Percentiles rank a stretch among this genome's conserved stretches.
phyloP scores from a whole-genome alignment of 2,329 filamentous ascomycete species.

The Cryphonectria naterciae region DNA sequence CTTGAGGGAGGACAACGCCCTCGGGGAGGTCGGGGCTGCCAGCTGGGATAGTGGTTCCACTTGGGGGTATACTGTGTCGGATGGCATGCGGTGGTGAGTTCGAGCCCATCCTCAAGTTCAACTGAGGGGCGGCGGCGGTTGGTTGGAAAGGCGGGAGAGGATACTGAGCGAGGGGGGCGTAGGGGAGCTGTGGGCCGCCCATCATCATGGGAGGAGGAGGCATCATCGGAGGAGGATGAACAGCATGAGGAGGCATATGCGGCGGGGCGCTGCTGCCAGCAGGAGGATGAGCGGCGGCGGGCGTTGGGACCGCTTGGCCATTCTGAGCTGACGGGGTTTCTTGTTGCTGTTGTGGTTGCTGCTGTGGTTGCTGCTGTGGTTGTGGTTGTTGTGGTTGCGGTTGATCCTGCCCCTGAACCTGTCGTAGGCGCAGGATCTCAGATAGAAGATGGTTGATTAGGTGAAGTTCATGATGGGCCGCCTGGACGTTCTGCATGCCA shows the following conservation, averaged over 20 bases:
- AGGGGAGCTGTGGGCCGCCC: neutral
- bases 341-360: constrained; percentile 26
- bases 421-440: constrained; percentile 70
- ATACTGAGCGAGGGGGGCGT: constrained; percentile 14
- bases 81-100: constrained; percentile 49
- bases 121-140: constrained; percentile 19
- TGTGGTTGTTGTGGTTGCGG: constrained; percentile 29
- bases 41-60: constrained; percentile 57
- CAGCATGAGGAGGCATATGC: constrained; percentile 26
- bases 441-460: constrained; percentile 68
- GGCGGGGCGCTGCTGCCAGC: constrained; percentile 13
- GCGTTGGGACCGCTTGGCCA: constrained; percentile 18
- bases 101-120: constrained; percentile 43
- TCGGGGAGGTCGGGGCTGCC: constrained; percentile 66
- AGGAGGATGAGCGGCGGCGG: constrained; percentile 13
- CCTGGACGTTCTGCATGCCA: constrained; percentile 66
- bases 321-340: constrained; percentile 9
- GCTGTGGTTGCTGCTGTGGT: constrained; percentile 27
- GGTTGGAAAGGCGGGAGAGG: constrained; percentile 21
- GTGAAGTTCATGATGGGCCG: constrained; percentile 69
- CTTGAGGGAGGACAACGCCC: constrained; percentile 65
- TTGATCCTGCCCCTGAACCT: constrained; percentile 44
- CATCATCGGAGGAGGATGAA: constrained; percentile 30
- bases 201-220: constrained; percentile 21
- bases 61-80: constrained; percentile 51